Conservation (phyloP, 2,329 filamentous ascomycete genomes). For the Aspergillus sp. region DNA sequence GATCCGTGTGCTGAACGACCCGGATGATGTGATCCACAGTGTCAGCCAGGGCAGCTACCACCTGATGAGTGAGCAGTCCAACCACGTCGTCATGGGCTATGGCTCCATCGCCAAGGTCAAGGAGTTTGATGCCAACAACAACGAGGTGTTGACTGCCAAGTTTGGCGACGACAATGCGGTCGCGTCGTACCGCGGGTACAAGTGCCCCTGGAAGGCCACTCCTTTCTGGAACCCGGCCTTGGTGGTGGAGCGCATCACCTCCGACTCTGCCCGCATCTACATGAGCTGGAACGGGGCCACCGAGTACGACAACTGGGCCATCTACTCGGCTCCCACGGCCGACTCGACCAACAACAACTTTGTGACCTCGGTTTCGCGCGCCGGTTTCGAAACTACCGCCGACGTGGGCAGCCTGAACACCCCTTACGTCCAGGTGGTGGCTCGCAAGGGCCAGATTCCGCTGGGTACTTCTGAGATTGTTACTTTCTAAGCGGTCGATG, state of each 20-base stretch:
- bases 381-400: conserved; percentile 29
- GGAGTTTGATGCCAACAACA: conserved; percentile 32
- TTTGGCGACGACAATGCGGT: conserved; percentile 31
- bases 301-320: conserved; percentile 35
- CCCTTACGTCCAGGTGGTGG: conserved; percentile 28
- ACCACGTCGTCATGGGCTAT: conserved; percentile 33
- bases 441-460: conserved; percentile 25
- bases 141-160: conserved; percentile 31
- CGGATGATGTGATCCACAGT: conserved; percentile 22
- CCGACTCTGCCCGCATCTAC: conserved; percentile 22
- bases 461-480: conserved; percentile 23
- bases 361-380: conserved; percentile 21
- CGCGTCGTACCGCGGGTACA: conserved; percentile 37
- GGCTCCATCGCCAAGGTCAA: conserved; percentile 36
- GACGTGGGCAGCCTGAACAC: conserved; percentile 15
- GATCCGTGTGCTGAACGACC: conserved; percentile 22
- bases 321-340: conserved; percentile 25
- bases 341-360: conserved; percentile 19
- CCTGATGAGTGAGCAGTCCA: conserved; percentile 20
- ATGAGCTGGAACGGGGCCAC: conserved; percentile 43
- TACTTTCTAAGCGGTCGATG: neutral
- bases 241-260: conserved; percentile 14
- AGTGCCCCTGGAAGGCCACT: conserved; percentile 33
- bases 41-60: conserved; percentile 31
- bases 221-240: conserved; percentile 29